Conservation (phyloP, 345 rosid genomes). For the Murraya paniculata region DNA sequence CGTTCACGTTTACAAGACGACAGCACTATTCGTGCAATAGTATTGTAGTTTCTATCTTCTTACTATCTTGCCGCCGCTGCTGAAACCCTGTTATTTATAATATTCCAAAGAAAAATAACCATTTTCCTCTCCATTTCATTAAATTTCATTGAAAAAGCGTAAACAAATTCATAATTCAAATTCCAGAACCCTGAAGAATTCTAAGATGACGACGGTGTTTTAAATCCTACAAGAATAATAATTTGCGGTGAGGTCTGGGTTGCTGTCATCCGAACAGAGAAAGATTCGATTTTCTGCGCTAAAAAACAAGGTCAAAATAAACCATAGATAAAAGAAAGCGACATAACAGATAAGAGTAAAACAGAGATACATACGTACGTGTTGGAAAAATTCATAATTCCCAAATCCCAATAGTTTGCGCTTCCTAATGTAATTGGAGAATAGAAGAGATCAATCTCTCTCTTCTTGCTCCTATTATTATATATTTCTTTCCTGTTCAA, state of each 20-base stretch:
- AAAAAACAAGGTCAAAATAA: neutral
- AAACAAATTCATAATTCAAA: neutral
- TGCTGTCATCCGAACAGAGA: slow-evolving; percentile 14
- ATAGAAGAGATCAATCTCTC: neutral
- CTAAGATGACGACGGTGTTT: neutral
- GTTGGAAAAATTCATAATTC: slow-evolving; percentile 8
- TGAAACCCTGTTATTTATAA: no score
- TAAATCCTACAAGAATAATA: slow-evolving; percentile 13
- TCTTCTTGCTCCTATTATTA: neutral
- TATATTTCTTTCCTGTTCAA: neutral
- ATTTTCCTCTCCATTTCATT: neutral
- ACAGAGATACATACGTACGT: slow-evolving; percentile 2
- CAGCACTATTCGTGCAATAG: no score
- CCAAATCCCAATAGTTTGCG: neutral
- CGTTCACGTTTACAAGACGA: no score
- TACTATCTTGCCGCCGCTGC: no score
- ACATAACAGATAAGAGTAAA: neutral
- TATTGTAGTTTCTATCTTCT: no score
- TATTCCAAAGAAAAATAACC: no score
- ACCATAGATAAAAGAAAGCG: slow-evolving; percentile 5
- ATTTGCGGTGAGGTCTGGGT: neutral
- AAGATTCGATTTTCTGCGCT: neutral
- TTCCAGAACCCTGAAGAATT: no score
- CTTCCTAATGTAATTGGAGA: neutral
- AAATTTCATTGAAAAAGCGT: neutral